phyloP scores from a whole-genome alignment of 2,329 filamentous ascomycete species.

The Plenodomus lindquistii region DNA sequence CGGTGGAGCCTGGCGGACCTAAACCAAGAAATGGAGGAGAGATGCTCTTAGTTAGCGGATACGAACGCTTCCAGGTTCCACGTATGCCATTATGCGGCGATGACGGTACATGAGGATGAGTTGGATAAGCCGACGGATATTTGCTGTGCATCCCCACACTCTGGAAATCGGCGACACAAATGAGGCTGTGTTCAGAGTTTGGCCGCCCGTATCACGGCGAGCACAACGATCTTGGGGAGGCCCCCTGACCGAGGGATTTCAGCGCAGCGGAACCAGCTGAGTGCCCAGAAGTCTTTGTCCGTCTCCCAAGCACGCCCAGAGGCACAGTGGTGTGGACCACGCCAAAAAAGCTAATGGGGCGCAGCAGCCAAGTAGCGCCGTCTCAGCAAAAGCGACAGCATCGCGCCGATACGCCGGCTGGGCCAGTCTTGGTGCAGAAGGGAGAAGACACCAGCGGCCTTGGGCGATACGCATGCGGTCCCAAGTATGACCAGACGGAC shows the following conservation, averaged over 20 bases:
- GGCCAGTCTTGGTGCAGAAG: slow-evolving; percentile 21
- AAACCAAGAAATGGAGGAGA: slow-evolving; percentile 23
- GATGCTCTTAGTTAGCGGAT: slow-evolving; percentile 14
- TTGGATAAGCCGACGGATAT: background rate
- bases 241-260: background rate
- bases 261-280: slow-evolving; percentile 11
- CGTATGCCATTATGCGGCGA: background rate
- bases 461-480: slow-evolving; percentile 10
- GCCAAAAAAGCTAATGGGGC: slow-evolving; percentile 21
- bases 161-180: background rate
- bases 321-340: slow-evolving; percentile 9
- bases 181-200: background rate
- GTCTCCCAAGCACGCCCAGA: slow-evolving; percentile 22
- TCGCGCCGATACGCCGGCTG: slow-evolving; percentile 15
- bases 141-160: background rate
- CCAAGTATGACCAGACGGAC: slow-evolving; percentile 34
- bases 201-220: background rate
- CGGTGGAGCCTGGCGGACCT: slow-evolving; percentile 37
- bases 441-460: slow-evolving; percentile 1
- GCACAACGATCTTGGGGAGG: background rate
- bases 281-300: slow-evolving; percentile 15
- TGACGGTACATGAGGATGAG: background rate
- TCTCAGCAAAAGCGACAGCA: slow-evolving; percentile 9
- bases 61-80: slow-evolving; percentile 18
- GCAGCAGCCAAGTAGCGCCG: slow-evolving; percentile 16